These are phyloP conservation scores for Pleurotus platypus DNA, from an alignment of 768 basidiomycete species.

Conservation along the genomic window DNA sequence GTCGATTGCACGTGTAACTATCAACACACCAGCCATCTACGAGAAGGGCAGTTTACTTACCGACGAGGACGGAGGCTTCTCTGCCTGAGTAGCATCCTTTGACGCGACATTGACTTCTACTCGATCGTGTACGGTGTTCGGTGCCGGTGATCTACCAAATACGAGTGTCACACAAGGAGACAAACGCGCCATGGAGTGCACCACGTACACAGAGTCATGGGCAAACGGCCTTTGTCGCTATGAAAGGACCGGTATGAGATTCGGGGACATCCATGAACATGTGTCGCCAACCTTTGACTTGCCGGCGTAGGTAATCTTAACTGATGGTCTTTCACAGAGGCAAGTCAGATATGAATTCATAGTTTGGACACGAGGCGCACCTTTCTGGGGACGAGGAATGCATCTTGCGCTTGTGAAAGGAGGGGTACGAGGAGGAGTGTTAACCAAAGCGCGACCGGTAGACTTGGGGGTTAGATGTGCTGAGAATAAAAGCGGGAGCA, in stretches of 20 bases:
- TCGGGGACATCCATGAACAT: too few species aligned
- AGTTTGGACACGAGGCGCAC: background rate
- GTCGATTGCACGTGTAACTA: too few species aligned
- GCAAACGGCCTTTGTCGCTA: constrained; percentile 8
- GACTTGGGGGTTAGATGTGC: background rate
- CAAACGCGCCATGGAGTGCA: background rate
- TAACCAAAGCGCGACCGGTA: background rate
- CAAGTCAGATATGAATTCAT: background rate
- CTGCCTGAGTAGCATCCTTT: background rate
- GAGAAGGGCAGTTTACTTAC: background rate
- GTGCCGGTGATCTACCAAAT: too few species aligned
- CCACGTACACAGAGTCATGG: background rate
- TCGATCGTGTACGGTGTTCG: background rate
- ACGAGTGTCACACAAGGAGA: background rate
- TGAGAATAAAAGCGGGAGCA: constrained; percentile 7
- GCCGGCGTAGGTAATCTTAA: constrained; percentile 6
- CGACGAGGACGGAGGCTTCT: background rate
- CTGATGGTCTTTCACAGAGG: background rate
- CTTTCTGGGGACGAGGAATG: constrained; percentile 4
- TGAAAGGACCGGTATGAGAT: background rate
- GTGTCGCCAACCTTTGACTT: constrained; percentile 1
- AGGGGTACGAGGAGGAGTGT: background rate
- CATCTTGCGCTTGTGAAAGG: background rate
- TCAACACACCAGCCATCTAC: too few species aligned
- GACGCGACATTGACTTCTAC: background rate